Percentiles rank a stretch among this genome's conserved stretches.
phyloP scores from a whole-genome alignment of 2,329 filamentous ascomycete species.

The Penicillium sp. region DNA sequence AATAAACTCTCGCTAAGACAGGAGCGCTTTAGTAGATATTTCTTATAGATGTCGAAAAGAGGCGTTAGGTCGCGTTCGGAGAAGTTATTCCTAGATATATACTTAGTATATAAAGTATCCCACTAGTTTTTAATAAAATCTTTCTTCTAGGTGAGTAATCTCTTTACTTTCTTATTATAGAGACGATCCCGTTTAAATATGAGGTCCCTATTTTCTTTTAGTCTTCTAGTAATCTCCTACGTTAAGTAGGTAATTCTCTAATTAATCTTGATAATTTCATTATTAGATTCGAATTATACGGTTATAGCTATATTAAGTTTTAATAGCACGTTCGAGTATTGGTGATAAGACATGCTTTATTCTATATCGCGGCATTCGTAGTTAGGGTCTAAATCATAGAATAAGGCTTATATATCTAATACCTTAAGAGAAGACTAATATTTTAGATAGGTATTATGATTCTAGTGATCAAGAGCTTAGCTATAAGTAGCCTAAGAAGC shows the following conservation, averaged over 20 bases:
- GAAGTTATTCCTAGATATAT: constrained; percentile 23
- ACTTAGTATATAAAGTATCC: constrained; percentile 20
- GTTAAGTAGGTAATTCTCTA: constrained; percentile 15
- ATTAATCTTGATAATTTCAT: constrained; percentile 18
- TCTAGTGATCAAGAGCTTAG: constrained; percentile 21
- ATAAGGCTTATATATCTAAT: constrained; percentile 22
- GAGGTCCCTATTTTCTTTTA: constrained; percentile 11
- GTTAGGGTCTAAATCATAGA: constrained; percentile 19
- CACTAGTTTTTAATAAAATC: constrained; percentile 21
- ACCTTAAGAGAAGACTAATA: constrained; percentile 23
- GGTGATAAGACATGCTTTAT: constrained; percentile 22
- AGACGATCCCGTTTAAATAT: constrained; percentile 6
- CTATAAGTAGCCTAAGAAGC: constrained; percentile 16
- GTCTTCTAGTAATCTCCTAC: constrained; percentile 10
- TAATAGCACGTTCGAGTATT: constrained; percentile 16
- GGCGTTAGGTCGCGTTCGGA: constrained; percentile 16
- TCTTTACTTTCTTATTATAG: constrained; percentile 23
- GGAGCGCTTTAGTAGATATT: constrained; percentile 19
- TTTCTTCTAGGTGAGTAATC: constrained; percentile 7
- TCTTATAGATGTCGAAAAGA: no score
- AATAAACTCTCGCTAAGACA: constrained; percentile 17
- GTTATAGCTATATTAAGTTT: constrained; percentile 18
- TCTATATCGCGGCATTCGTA: constrained; percentile 24
- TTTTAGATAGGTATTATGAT: constrained; percentile 20
- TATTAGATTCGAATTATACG: constrained; percentile 10